Evolutionary conservation across 345 rosid species (phyloP).

Genomic region (Noccaea bulbosa): DNA sequence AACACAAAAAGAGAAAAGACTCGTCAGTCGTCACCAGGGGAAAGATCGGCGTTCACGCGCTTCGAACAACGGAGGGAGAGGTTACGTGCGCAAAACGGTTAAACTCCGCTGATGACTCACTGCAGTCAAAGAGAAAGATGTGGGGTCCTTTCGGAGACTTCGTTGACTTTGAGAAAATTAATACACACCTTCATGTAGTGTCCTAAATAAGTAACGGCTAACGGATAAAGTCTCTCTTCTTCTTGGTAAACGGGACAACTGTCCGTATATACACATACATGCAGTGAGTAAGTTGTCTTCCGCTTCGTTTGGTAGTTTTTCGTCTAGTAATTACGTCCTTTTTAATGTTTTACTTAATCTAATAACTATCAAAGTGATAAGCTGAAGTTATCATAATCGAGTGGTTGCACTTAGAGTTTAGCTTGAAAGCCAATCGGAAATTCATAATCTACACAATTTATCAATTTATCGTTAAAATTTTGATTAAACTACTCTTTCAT

Average conservation of each 20-base stretch:
- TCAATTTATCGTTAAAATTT: background rate
- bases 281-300: constrained; percentile 1
- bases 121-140: constrained; percentile 18
- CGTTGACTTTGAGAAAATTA: constrained; percentile 5
- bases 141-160: constrained; percentile 27
- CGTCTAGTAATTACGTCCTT: background rate
- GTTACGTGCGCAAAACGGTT: constrained; percentile 26
- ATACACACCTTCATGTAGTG: constrained; percentile 9
- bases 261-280: background rate
- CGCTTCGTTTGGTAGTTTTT: background rate
- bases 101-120: constrained; percentile 32
- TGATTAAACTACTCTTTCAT: background rate
- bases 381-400: background rate
- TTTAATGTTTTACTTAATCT: constrained; percentile 12
- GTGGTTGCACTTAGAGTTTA: background rate
- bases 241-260: background rate
- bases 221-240: constrained; percentile 12
- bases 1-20: constrained; percentile 1
- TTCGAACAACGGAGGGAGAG: constrained; percentile 1
- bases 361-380: background rate
- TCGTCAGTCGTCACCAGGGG: constrained; percentile 29
- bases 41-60: constrained; percentile 37
- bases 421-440: background rate
- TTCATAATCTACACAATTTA: background rate
- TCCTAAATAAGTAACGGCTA: constrained; percentile 25